A percentile compares a stretch with the other conserved stretches of the same genome.
These are phyloP conservation scores for Serendipita sp. DNA, from an alignment of 768 basidiomycete species.

Conservation along the genomic window DNA sequence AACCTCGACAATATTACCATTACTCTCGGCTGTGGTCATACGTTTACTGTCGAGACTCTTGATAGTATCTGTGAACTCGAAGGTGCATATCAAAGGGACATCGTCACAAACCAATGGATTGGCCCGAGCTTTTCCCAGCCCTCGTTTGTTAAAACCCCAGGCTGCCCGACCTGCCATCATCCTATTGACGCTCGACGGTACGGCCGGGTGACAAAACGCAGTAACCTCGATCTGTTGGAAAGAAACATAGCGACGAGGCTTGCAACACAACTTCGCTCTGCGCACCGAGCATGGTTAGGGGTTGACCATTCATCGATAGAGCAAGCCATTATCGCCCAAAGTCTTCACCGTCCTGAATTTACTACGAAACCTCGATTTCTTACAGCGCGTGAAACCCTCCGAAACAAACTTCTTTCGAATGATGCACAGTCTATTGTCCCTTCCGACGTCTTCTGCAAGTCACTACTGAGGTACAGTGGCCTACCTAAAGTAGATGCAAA, in stretches of 20 bases:
- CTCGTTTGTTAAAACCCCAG: conserved; percentile 28
- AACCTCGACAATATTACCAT: conserved; percentile 37
- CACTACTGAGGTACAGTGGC: neutral
- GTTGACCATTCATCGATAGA: too few species aligned
- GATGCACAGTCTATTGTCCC: conserved; percentile 26
- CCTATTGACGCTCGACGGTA: conserved; percentile 44
- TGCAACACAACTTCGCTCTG: conserved; percentile 25
- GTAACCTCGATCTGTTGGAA: conserved; percentile 48
- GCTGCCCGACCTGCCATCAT: conserved; percentile 46
- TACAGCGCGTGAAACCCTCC: neutral
- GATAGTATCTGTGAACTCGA: conserved; percentile 40
- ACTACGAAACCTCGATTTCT: neutral
- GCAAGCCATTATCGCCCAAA: neutral
- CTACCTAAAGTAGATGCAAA: conserved; percentile 20
- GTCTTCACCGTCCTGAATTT: neutral
- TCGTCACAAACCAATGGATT: conserved; percentile 25
- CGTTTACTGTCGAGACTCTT: conserved; percentile 55
- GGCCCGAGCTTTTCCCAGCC: conserved; percentile 7
- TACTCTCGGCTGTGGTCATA: conserved; percentile 46
- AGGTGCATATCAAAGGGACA: conserved; percentile 33
- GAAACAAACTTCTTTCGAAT: neutral
- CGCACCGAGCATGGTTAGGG: conserved; percentile 17
- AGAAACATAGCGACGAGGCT: conserved; percentile 39
- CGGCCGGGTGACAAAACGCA: conserved; percentile 43
- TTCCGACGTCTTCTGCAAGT: conserved; percentile 19